phyloP scores from a whole-genome alignment of 768 basidiomycete species.

The Sistotremastrum niveocremeum region DNA sequence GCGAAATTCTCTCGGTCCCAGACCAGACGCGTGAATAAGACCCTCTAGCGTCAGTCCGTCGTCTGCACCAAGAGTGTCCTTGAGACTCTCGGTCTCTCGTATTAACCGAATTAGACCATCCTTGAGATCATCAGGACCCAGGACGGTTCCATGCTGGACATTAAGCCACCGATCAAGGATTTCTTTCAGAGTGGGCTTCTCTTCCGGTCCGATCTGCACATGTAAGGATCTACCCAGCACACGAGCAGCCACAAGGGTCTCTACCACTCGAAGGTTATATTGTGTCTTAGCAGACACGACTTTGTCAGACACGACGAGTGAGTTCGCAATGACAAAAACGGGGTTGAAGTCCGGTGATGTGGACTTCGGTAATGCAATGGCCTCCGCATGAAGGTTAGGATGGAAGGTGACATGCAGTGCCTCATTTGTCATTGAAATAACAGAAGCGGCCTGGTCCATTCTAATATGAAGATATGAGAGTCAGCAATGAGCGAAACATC shows the following conservation, averaged over 20 bases:
- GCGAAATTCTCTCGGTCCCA: slow-evolving; percentile 40
- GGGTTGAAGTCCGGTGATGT: slow-evolving; percentile 17
- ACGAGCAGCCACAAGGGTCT: slow-evolving; percentile 69
- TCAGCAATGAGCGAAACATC: slow-evolving; percentile 2
- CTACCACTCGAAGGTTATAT: slow-evolving; percentile 89
- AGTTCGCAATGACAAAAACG: slow-evolving; percentile 71
- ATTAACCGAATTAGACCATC: slow-evolving; percentile 34
- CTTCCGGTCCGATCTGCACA: slow-evolving; percentile 25
- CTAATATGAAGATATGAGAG: slow-evolving; percentile 20
- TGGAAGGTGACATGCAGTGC: slow-evolving; percentile 76
- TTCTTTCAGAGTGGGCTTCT: slow-evolving; percentile 52
- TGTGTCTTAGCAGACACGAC: slow-evolving; percentile 57
- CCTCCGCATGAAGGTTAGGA: slow-evolving; percentile 52
- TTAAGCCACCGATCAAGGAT: slow-evolving; percentile 46
- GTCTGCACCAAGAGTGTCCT: slow-evolving; percentile 25
- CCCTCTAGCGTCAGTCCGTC: slow-evolving; percentile 60
- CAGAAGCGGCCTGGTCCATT: slow-evolving; percentile 87
- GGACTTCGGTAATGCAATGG: slow-evolving; percentile 44
- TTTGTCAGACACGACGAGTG: slow-evolving; percentile 73
- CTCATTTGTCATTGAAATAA: slow-evolving; percentile 56
- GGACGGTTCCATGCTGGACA: slow-evolving; percentile 28
- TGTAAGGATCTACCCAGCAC: slow-evolving; percentile 51
- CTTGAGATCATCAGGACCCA: slow-evolving; percentile 34
- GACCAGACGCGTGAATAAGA: slow-evolving; percentile 54
- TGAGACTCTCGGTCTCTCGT: slow-evolving; percentile 37